Base-by-base conservation (phyloP, 768 basidiomycete species). In the Lentinus tigrinus region DNA sequence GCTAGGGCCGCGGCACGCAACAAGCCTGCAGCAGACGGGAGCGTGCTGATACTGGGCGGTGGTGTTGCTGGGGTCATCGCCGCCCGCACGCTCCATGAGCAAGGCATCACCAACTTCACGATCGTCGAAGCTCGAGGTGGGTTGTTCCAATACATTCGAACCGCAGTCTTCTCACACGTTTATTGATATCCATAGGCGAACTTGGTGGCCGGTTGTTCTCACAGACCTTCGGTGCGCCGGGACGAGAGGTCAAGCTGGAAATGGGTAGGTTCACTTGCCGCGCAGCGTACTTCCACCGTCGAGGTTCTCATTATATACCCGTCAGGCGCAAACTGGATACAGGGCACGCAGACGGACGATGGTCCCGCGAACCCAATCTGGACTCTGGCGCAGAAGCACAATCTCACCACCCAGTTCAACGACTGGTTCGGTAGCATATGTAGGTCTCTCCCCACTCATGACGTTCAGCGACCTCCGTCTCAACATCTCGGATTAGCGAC, bases 21-120 rank as follows among this genome's bases (percentile, higher is more conserved):
- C 7, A 31, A 11, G 11, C 31, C 31, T 11, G 31, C 31, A 3
- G 31, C 7, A 31, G 31, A 3, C 3, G 31, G 31, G 3, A 31
- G 31, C 31, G 3, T 31, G 6, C 31, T 31, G 31, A 31, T 31
- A 31, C 31, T 31, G 31, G 31, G 31, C 3, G 31, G 31, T 28
- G 85, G 86, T 5, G 79, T 87, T 37, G 69, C 87, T 0, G 86
- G 87, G 4, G 70, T 87, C 27, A 82, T 83, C 31, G 84, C 85
- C 5, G 86, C 87, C 4, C 79, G 83, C 14, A 81, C 82, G 0
- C 72, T 87, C 11, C 76, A 82, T 27, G 68, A 78, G 49, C 69
- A 77, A 16, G 83, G 81, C 3, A 77, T 85, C 57, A 63, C 76
- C n/a, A 72, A 85, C 65, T 85, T 85, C 63, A 63, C 81, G 47